Evolutionary conservation across 169 alveolate species (phyloP).

Genomic region (Eimeria tenella): DNA sequence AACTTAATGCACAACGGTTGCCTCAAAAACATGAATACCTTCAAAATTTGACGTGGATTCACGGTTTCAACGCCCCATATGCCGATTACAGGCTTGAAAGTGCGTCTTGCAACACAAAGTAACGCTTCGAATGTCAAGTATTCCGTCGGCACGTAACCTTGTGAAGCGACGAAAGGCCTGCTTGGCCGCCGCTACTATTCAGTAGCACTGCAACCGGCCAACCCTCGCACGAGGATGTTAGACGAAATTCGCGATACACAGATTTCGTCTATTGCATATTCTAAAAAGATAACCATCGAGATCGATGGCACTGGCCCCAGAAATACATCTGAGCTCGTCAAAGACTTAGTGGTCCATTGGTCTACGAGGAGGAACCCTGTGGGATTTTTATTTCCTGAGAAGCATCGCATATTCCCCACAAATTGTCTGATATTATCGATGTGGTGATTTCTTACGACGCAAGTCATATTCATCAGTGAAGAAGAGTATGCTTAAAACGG

Average conservation of each 20-base stretch:
- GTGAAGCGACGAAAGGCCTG: constrained; percentile 43
- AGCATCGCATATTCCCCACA: too few species aligned
- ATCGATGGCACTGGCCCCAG: constrained; percentile 10
- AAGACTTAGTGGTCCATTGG: neutral
- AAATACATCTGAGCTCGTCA: neutral
- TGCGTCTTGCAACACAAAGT: constrained; percentile 17
- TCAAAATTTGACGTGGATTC: constrained; percentile 25
- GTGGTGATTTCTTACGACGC: too few species aligned
- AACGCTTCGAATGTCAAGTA: constrained; percentile 50
- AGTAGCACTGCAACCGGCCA: constrained; percentile 20
- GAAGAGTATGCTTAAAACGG: too few species aligned
- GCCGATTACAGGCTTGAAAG: constrained; percentile 35
- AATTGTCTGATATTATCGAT: too few species aligned
- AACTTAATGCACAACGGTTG: neutral
- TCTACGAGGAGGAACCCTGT: neutral
- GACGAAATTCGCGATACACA: neutral
- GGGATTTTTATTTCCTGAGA: constrained; percentile 12
- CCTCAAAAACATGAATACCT: constrained; percentile 10
- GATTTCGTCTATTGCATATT: neutral
- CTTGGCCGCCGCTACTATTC: constrained; percentile 7
- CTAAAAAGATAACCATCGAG: neutral
- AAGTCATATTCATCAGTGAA: too few species aligned
- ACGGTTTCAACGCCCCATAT: constrained; percentile 29
- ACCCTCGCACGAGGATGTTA: neutral
- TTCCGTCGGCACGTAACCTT: constrained; percentile 25